Evolutionary conservation across 148 eudicot genomes (phyloP).

Genomic region (Cornus suecica): DNA sequence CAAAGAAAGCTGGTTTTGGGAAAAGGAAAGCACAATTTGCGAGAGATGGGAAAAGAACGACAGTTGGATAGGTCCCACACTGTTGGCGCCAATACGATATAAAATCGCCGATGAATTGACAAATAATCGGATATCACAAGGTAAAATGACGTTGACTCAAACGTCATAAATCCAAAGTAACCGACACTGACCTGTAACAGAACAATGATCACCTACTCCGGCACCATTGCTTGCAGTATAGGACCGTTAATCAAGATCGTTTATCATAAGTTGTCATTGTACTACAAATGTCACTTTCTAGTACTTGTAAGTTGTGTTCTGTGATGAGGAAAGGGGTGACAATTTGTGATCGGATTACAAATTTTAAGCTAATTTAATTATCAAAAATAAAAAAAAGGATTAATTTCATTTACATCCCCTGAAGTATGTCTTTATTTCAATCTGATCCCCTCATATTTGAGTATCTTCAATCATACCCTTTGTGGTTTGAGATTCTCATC

Average conservation of each 20-base stretch:
- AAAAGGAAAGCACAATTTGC: slow-evolving; percentile 1
- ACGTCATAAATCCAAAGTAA: background rate
- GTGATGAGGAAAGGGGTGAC: too few species aligned
- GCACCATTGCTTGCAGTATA: background rate
- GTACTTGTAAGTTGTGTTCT: too few species aligned
- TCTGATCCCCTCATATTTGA: too few species aligned
- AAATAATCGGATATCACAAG: background rate
- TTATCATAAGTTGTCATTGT: background rate
- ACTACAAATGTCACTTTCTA: too few species aligned
- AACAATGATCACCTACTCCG: background rate
- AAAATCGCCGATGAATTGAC: slow-evolving; percentile 11
- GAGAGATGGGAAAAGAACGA: background rate
- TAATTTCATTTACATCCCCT: too few species aligned
- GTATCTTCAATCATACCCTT: too few species aligned
- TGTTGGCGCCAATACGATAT: background rate
- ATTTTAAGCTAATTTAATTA: too few species aligned
- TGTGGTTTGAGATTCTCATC: too few species aligned
- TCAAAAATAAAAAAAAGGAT: too few species aligned
- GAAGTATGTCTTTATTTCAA: too few species aligned
- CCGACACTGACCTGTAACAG: background rate
- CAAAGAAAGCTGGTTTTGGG: background rate
- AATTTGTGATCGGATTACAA: too few species aligned
- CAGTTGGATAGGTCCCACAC: slow-evolving; percentile 4
- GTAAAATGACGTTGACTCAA: background rate
- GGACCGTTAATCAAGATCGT: background rate